Base-by-base conservation (phyloP, 352 stramenopile genomes). In the Saprolegnia parasitica region DNA sequence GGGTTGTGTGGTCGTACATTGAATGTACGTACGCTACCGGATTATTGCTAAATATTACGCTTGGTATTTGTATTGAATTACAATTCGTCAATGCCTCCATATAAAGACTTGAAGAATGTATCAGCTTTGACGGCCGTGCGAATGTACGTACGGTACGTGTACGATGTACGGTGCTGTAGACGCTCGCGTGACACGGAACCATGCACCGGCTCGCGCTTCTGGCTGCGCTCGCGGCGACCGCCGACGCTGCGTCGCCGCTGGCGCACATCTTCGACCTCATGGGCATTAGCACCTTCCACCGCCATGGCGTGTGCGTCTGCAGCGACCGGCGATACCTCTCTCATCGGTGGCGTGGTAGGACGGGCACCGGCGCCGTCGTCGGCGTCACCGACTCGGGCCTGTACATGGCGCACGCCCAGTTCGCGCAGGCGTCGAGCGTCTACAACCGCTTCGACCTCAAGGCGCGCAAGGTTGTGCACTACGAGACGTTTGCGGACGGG, bases 391-490 rank as follows among this genome's bases (percentile, higher is more conserved):
- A 93, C 66, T 87, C 85, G 9, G 85, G 83, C 9, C 75, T 93
- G 0, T 91, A 91, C 66, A 76, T 93, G 18, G 76, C 88, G 56
- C 85, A 93, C 73, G 83, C 90, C 70, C 83, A 93, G 66, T 93
- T 93, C 68, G 78, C 86, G 21, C 52, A 77, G 9, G 81, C 78
- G 4, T 72, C 74, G 0, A 66, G 76, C 10, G 88, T 89, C 54
- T 90, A 83, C 76, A 80, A 89, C 67, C 32, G 70, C 13, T 65
- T 82, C 16, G 77, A 92, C 65, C 58, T 77, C 47, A 77, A 60
- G 1, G 81, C 83, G n/a, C 80, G 84, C 39, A 91, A 96, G 68
- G 81, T 96, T 20, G 78, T 96, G 52, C 81, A 89, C 45, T 96
- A 96, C 72, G 78, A 90, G 42, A 78, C 79, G 20, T 95, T 88